A percentile compares a stretch with the other conserved stretches of the same genome.
Evolutionary conservation across 2,329 filamentous ascomycete genomes (phyloP).

Genomic region (Phialocephala subalpina): DNA sequence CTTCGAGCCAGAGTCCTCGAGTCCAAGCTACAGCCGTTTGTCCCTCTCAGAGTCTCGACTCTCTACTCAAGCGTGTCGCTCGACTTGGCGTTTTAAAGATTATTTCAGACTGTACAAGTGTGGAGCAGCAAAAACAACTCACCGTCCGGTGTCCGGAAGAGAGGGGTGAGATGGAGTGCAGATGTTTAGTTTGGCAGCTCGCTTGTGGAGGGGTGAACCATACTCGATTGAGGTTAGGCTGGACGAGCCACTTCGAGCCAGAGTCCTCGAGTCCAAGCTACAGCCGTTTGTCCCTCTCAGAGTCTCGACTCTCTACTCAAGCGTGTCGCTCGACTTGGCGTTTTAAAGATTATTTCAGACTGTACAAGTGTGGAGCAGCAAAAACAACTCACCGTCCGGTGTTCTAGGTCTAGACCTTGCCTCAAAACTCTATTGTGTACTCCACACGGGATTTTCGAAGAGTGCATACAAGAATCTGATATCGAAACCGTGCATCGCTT

Average conservation of each 20-base stretch:
- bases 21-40: too few species aligned
- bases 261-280: too few species aligned
- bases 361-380: not conserved
- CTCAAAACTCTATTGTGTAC: not conserved
- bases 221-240: not conserved
- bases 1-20: too few species aligned
- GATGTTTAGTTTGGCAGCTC: constrained; percentile 3
- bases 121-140: not conserved
- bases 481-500: not conserved
- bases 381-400: not conserved
- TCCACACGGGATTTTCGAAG: not conserved
- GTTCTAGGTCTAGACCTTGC: not conserved
- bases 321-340: constrained; percentile 17
- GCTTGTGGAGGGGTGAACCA: not conserved
- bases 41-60: too few species aligned
- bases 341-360: constrained; percentile 14
- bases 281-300: too few species aligned
- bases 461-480: not conserved
- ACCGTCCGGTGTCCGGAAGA: not conserved
- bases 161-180: not conserved
- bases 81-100: constrained; percentile 20
- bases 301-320: not conserved
- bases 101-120: not conserved
- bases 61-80: constrained; percentile 8
- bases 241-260: constrained; percentile 1